Evolutionary conservation across 2,329 filamentous ascomycete species (phyloP).

Genomic region (Monosporascus sp.): DNA sequence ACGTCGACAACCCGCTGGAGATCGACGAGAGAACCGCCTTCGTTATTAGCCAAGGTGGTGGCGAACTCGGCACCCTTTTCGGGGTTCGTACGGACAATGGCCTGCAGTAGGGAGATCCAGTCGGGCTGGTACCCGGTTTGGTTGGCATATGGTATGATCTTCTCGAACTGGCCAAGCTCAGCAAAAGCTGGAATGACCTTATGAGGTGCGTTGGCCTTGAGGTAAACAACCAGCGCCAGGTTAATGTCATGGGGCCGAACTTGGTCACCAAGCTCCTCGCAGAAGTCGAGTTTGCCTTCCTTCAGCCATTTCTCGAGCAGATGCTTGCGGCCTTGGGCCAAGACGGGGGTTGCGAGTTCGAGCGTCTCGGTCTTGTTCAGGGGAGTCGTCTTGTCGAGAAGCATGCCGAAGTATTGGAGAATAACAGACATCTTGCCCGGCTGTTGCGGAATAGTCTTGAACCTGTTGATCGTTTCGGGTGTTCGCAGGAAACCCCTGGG

Average conservation of each 20-base stretch:
- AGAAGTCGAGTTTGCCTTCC: slow-evolving; percentile 93
- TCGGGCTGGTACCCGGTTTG: slow-evolving; percentile 89
- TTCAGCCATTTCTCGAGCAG: slow-evolving; percentile 96
- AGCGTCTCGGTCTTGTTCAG: slow-evolving; percentile 92
- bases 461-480: slow-evolving; percentile 88
- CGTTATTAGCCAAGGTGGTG: slow-evolving; percentile 82
- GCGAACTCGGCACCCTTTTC: slow-evolving; percentile 96
- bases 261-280: slow-evolving; percentile 92
- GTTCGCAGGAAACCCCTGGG: slow-evolving; percentile 93
- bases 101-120: slow-evolving; percentile 85
- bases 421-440: slow-evolving; percentile 89
- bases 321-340: slow-evolving; percentile 91
- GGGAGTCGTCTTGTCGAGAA: slow-evolving; percentile 82
- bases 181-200: slow-evolving; percentile 95
- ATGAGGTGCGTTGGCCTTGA: slow-evolving; percentile 82
- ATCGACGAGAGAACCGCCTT: slow-evolving; percentile 81
- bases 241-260: slow-evolving; percentile 85
- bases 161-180: slow-evolving; percentile 93
- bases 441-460: slow-evolving; percentile 79
- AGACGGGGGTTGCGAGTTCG: slow-evolving; percentile 86
- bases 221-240: slow-evolving; percentile 82
- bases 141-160: slow-evolving; percentile 87
- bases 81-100: slow-evolving; percentile 84
- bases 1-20: slow-evolving; percentile 94
- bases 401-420: slow-evolving; percentile 94